phyloP scores from a whole-genome alignment of 768 basidiomycete genomes.

The Pisolithus orientalis region DNA sequence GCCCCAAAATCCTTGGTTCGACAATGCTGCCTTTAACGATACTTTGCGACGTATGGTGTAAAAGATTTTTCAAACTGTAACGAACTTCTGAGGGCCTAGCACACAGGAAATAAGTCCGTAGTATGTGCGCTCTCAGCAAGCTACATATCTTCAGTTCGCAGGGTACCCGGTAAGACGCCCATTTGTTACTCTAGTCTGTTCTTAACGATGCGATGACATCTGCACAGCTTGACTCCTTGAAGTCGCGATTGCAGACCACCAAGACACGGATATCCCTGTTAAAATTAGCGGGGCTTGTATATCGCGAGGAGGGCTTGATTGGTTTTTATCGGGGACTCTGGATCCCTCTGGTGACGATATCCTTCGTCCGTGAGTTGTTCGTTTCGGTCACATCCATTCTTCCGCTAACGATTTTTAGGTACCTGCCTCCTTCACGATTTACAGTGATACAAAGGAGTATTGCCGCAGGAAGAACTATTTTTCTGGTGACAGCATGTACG shows the following conservation, averaged over 20 bases:
- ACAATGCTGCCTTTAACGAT: slow-evolving; percentile 56
- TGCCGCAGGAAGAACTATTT: slow-evolving; percentile 57
- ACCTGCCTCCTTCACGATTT: slow-evolving; percentile 91
- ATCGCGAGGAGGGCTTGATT: slow-evolving; percentile 77
- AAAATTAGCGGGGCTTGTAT: slow-evolving; percentile 63
- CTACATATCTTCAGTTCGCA: slow-evolving; percentile 85
- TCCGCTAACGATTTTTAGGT: slow-evolving; percentile 37
- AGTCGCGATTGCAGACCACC: slow-evolving; percentile 86
- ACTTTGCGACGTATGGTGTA: slow-evolving; percentile 53
- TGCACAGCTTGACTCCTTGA: slow-evolving; percentile 82
- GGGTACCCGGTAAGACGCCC: slow-evolving; percentile 66
- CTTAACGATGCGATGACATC: not conserved
- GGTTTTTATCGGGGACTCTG: slow-evolving; percentile 90
- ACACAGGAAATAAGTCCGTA: slow-evolving; percentile 75
- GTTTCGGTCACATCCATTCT: slow-evolving; percentile 3
- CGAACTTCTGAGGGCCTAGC: slow-evolving; percentile 2
- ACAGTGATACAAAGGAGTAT: slow-evolving; percentile 75
- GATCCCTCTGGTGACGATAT: slow-evolving; percentile 93
- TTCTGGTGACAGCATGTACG: slow-evolving; percentile 49
- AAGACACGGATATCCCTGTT: slow-evolving; percentile 70
- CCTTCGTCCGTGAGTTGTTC: slow-evolving; percentile 79
- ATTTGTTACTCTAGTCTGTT: not conserved
- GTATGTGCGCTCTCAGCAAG: slow-evolving; percentile 89
- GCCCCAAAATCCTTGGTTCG: slow-evolving; percentile 57
- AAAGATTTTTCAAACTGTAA: not conserved